Base-by-base conservation (phyloP, 177 flowering plant genomes). In the Vitis hybrid region DNA sequence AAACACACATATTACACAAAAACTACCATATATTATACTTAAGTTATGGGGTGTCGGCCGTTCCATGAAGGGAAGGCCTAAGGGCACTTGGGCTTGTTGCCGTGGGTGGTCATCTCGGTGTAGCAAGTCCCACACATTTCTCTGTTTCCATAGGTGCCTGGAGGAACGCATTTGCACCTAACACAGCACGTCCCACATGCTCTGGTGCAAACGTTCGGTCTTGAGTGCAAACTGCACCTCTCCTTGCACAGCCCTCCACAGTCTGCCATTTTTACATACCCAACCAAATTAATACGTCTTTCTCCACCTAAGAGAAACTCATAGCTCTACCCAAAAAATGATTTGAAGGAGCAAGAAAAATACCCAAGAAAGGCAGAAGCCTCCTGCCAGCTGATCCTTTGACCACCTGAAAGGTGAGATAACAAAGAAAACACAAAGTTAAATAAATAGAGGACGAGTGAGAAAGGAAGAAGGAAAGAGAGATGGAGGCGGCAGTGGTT, bases 81-180 rank as follows among this genome's bases (percentile, higher is more conserved):
- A 61, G 91, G 91, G 77, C 91, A 87, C 76, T 86, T 87, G 76
- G 75, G 39, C 62, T 61, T 77, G 60, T 78, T 81, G 50, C 85
- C 88, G 54, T 86, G 88, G 31, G 92, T 88, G 26, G 74, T 82
- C 92, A 88, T 88, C 65, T 81, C 84, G 1, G 85, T 82, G 78
- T 86, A 88, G 80, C 92, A 86, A 16, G 50, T 79, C 5, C 90
- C 92, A 68, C 90, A 88, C 16, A 62, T 16, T 19, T 86, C 83
- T 64, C 81, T 64, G 71, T 88, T 88, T n/a, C 90, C 90, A 0
- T 58, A 71, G 19, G 92, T 85, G 2, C 92, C 90, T 1, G 89
- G 88, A 1, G 87, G 88, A 3, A 86, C 89, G 61, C 90, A 88
- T 50, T 68, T 79, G 82, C 90, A 85, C 66, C 90, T 74, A 3